Base-by-base conservation (phyloP, 2,329 filamentous ascomycete genomes). In the Aschersonia sp. region DNA sequence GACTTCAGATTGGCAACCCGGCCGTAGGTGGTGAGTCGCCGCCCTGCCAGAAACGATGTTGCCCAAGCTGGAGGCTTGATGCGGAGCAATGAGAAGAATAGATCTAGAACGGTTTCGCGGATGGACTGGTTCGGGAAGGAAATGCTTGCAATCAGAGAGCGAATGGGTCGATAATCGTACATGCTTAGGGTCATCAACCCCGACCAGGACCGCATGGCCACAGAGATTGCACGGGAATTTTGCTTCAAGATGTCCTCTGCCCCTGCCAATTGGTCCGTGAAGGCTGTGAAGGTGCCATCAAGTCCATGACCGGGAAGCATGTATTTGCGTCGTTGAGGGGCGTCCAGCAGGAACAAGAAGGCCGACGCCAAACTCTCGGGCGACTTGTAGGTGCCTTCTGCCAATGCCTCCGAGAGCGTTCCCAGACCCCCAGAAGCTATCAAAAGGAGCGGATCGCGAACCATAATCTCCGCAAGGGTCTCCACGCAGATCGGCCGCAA, bases 51-150 rank as follows among this genome's bases (percentile, higher is more conserved):
- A 61, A 95, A 98, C 0, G 91, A 94, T 0, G 88, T 89, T 5
- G 92, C 94, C 92, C 92, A 98, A 4, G 6, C 89, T 82, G 43
- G 92, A 81, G 50, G 89, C 44, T 97, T 97, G 59, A 98, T 96
- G 38, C 91, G 81, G 46, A 98, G 65, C 3, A 83, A 62, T 0
- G 74, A 74, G 58, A 94, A 96, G 20, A 98, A 66, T 9, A 98
- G 70, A 61, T 98, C 92, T 51, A 98, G 74, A 20, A 96, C 80
- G 1, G 89, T 83, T 59, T 94, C 89, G 45, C 77, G 70, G 45
- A 82, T 73, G 1, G 64, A 60, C 5, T 72, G 64, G 47, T 71
- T 75, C 0, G 79, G 78, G 7, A 81, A 64, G 43, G 78, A 69
- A 59, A 84, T 70, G 53, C 77, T 80, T n/a, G 74, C 71, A 45